Evolutionary conservation across 331 rosid species (phyloP), one percentile per base, ranked within the genome.

Genomic region (Cydonia oblonga): DNA sequence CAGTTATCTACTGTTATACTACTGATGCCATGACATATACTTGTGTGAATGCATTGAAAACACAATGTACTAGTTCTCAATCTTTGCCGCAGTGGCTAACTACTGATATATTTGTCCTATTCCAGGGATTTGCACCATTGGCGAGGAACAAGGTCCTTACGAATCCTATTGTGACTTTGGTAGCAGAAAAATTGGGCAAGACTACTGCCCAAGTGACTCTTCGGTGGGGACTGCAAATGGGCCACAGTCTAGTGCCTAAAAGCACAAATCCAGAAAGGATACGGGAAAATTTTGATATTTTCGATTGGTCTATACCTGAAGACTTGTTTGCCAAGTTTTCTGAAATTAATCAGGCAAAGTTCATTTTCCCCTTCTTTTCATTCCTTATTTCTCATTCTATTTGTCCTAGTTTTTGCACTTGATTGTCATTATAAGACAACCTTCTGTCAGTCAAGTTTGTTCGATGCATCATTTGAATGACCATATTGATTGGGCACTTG

Each of bases 201-300:
- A 82, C 92, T 32, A 85, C 90, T 3, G 95, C 92, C 0, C 95
- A 88, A 64, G 82, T 88, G 62, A 87, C 90, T 72, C 92, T 88
- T 66, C 78, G 89, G 13, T 92, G 96, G 96, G 97, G 96, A 32
- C 75, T 89, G 3, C 90, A 92, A 73, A 80, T 80, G 75, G 90
- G 92, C 74, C 92, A 92, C 70, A 87, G 92, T 76, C 62, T 89
- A 23, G 80, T 92, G 26, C 93, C 97, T 42, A 91, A 91, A 82
- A 89, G 93, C 75, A 63, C 87, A 59, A 87, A 74, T 56, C 77
- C 77, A 8, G 60, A 53, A 4, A 89, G 91, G 73, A 83, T 91
- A 30, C 71, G 71, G 65, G 85, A 89, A 57, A 91, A 89, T 66
- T 59, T 87, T 52, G 83, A 81, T 72, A 23, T 89, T 18, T 85